Conservation (phyloP, 1,284 basidiomycete genomes). For the Rhodotorula sp. region DNA sequence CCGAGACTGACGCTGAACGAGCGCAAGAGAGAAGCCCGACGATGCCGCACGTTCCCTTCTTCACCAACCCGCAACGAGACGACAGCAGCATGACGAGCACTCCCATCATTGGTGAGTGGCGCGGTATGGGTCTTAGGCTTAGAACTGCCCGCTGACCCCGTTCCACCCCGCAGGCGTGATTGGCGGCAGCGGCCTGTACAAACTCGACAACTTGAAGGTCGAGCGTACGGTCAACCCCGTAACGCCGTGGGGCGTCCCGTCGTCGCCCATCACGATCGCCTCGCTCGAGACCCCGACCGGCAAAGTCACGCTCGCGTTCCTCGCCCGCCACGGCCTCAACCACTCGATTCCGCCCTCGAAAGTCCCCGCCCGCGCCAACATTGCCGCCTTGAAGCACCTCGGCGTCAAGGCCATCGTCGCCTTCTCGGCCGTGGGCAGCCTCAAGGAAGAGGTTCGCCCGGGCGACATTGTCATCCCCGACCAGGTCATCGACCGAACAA, state of each 20-base stretch:
- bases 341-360: constrained; percentile 72
- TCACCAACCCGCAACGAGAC: background rate
- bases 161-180: constrained; percentile 46
- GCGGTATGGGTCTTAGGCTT: too few species aligned
- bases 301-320: constrained; percentile 72
- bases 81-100: constrained; percentile 28
- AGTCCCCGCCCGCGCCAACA: constrained; percentile 86
- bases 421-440: constrained; percentile 94
- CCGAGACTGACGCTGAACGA: background rate
- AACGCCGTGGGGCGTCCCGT: constrained; percentile 89
- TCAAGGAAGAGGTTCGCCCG: constrained; percentile 78
- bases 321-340: constrained; percentile 80
- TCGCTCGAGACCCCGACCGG: constrained; percentile 67
- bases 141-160: too few species aligned
- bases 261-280: constrained; percentile 85
- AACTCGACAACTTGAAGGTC: constrained; percentile 80
- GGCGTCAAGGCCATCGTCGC: constrained; percentile 87
- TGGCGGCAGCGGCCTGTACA: constrained; percentile 59
- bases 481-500: constrained; percentile 96
- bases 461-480: constrained; percentile 82
- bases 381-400: constrained; percentile 88
- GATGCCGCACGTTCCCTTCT: constrained; percentile 6
- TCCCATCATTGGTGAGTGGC: constrained; percentile 28
- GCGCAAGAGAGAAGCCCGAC: background rate
- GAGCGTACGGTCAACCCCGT: constrained; percentile 63